Evolutionary conservation across 257 asterid species (phyloP).

Genomic region (Dorcoceras hygrometricum): DNA sequence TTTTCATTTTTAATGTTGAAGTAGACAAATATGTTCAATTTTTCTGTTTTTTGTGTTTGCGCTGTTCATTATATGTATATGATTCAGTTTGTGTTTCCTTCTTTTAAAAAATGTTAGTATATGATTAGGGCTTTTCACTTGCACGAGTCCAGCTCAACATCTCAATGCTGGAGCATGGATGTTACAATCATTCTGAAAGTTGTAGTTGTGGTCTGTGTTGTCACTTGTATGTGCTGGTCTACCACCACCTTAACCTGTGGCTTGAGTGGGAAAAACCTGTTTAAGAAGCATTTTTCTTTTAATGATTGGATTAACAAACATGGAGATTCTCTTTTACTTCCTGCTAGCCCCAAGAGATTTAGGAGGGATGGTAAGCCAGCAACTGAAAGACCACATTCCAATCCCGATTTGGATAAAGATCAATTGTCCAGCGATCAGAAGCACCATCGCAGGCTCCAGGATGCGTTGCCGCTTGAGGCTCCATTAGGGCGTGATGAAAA

Average conservation of each 20-base stretch:
- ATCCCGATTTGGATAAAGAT: conserved; percentile 35
- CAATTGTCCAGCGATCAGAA: conserved; percentile 42
- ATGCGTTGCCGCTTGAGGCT: conserved; percentile 53
- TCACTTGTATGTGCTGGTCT: neutral
- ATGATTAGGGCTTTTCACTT: neutral
- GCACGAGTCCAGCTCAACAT: neutral
- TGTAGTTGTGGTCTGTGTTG: neutral
- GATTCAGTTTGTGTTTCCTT: neutral
- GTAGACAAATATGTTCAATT: neutral
- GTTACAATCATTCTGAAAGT: neutral
- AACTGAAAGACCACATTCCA: conserved; percentile 43
- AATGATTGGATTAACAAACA: neutral
- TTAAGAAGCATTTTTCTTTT: neutral
- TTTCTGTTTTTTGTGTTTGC: conserved; percentile 1
- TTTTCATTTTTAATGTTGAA: neutral
- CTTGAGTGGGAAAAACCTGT: neutral
- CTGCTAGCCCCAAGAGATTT: conserved; percentile 79
- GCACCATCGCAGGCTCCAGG: conserved; percentile 47
- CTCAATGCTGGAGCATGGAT: neutral
- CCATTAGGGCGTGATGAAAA: conserved; percentile 38
- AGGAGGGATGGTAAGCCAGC: conserved; percentile 70
- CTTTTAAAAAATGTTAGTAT: neutral
- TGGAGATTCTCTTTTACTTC: conserved; percentile 23
- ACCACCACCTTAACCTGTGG: neutral
- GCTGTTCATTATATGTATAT: neutral